Percentiles rank a stretch among this genome's conserved stretches.
phyloP scores from a whole-genome alignment of 306 rosid genomes.

The Cicer chorassanicum region DNA sequence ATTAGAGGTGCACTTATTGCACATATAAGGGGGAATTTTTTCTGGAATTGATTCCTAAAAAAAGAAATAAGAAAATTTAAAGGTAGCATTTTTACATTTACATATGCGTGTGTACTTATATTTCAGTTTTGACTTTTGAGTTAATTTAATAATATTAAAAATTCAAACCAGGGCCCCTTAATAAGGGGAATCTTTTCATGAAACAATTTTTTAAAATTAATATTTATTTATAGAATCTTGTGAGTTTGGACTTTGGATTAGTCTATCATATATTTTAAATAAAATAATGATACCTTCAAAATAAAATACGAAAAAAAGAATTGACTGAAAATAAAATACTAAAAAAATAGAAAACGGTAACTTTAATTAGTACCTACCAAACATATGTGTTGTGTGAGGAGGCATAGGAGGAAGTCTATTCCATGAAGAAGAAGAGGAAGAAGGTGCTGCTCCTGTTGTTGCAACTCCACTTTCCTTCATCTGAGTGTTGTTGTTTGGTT shows the following conservation, averaged over 20 bases:
- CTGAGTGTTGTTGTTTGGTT: conserved; percentile 7
- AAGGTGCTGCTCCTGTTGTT: conserved; percentile 19
- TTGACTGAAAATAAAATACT: neutral
- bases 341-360: neutral
- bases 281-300: neutral
- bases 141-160: neutral
- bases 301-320: neutral
- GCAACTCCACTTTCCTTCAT: conserved; percentile 18
- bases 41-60: no score
- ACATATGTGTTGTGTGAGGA: conserved; percentile 47
- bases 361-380: conserved; percentile 44
- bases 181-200: neutral
- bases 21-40: no score
- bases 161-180: neutral
- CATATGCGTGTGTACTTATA: no score
- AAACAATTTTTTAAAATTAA: neutral
- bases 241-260: neutral
- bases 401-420: conserved; percentile 46
- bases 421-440: conserved; percentile 51
- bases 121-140: neutral
- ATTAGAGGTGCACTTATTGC: no score
- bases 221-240: neutral
- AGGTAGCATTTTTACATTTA: no score
- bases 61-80: no score
- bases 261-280: neutral